Evolutionary conservation across 345 rosid species (phyloP).

Genomic region (Sapria himalayana): DNA sequence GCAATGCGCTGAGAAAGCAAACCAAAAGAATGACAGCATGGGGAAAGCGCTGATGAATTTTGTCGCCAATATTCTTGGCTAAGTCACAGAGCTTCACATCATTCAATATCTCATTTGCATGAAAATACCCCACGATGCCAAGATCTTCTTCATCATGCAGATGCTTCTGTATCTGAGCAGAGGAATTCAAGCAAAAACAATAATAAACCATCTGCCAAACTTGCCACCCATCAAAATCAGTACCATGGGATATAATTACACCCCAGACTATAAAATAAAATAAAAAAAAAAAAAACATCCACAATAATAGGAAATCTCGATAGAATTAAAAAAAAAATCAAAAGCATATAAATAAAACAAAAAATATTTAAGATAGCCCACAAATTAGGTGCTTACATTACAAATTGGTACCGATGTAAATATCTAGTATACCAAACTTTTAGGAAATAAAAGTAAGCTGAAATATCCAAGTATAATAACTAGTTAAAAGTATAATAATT

Average conservation of each 20-base stretch:
- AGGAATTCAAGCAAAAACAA: conserved; percentile 4
- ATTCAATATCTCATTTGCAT: conserved; percentile 81
- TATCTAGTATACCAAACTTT: too few species aligned
- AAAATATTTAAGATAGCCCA: neutral
- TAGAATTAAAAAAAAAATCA: neutral
- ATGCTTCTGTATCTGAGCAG: conserved; percentile 57
- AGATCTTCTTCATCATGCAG: conserved; percentile 50
- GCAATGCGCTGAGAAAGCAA: conserved; percentile 1
- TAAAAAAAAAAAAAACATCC: neutral
- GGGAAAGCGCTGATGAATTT: conserved; percentile 69
- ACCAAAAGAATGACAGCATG: conserved; percentile 66
- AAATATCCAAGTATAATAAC: too few species aligned
- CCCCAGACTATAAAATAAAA: neutral
- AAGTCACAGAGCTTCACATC: conserved; percentile 48
- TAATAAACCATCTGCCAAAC: neutral
- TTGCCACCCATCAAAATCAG: neutral
- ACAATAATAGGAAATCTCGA: neutral
- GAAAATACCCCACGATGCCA: conserved; percentile 71
- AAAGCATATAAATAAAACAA: neutral
- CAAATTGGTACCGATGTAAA: too few species aligned
- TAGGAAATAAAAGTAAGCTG: too few species aligned
- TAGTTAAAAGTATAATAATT: too few species aligned
- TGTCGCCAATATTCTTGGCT: conserved; percentile 79
- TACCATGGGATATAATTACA: neutral
- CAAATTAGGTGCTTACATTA: too few species aligned